These are phyloP conservation scores for Dictyophora rubrovolvata DNA, from an alignment of 768 basidiomycete genomes.

Conservation along the genomic window DNA sequence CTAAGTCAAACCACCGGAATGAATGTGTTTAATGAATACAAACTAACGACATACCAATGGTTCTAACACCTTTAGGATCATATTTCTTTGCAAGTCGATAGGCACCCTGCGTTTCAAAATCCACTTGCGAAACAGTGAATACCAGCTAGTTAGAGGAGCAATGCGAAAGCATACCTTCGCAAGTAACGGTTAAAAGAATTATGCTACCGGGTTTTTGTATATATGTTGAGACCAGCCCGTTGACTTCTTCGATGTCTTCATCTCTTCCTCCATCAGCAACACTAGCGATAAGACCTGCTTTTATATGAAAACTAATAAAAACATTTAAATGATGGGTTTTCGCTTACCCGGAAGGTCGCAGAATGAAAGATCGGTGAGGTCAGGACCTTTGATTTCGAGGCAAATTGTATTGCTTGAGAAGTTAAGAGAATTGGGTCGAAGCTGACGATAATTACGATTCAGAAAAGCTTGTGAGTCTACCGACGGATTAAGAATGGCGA, in stretches of 20 bases:
- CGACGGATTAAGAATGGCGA: conserved; percentile 13
- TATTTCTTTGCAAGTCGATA: conserved; percentile 49
- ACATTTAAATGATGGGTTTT: not conserved
- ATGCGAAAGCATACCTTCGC: conserved; percentile 41
- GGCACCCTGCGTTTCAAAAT: conserved; percentile 73
- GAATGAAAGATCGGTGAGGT: conserved; percentile 55
- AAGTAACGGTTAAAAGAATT: conserved; percentile 49
- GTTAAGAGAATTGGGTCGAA: conserved; percentile 10
- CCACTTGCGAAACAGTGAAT: conserved; percentile 33
- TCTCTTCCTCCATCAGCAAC: conserved; percentile 38
- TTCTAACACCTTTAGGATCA: conserved; percentile 55
- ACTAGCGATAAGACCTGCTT: conserved; percentile 48
- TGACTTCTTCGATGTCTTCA: conserved; percentile 52
- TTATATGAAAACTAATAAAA: not conserved
- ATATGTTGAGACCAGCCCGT: conserved; percentile 45
- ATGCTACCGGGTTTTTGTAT: conserved; percentile 55
- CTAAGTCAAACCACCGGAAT: conserved; percentile 21
- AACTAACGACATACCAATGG: conserved; percentile 47
- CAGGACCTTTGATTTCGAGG: conserved; percentile 46
- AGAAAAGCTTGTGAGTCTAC: conserved; percentile 9
- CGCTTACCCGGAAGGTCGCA: conserved; percentile 51
- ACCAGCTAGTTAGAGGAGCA: not conserved
- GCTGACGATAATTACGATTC: not conserved
- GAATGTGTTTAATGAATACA: not conserved
- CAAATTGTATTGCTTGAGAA: conserved; percentile 53